Base-by-base conservation (phyloP, 768 basidiomycete species). In the Termitomyces eurrhizus region DNA sequence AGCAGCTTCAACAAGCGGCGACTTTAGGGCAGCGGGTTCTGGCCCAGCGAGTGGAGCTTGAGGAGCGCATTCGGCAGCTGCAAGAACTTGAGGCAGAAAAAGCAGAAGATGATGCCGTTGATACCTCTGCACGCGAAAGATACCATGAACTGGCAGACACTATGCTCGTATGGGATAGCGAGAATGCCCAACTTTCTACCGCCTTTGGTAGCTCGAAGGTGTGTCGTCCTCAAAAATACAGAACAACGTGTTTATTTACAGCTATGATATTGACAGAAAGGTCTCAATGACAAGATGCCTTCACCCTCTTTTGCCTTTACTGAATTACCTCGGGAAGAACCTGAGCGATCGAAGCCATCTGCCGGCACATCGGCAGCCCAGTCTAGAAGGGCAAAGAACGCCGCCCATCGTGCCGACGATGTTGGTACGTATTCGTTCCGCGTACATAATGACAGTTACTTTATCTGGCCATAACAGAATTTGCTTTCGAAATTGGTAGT, bases 401-500 rank as follows among this genome's bases (percentile, higher is more conserved):
- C 92, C 33, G 90, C 90, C 59, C 92, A 94, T 75, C 83, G 93
- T 64, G 89, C 91, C 50, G 89, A 94, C 70, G 92, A 95, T 69
- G 90, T 93, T 65, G 90, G 92, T 91, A 67, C 70, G 90, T 83
- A 52, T 64, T 45, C 37, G 52, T 29, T 21, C 41, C 21, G 42
- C 48, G 35, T 60, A 58, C 64, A 52, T 61, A 63, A 67, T 62
- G 52, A 8, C n/a, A 57, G 62, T 56, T 62, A 60, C 57, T 58
- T 55, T 52, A 65, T 60, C 37, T n/a, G 45, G n/a, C 36, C 29
- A 57, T 64, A 66, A 70, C 76, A 91, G 96, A 97, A 78, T 98
- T 98, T 67, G 96, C 96, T 44, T 95, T 97, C 67, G 96, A 98
- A 78, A 98, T 98, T 59, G 95, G 96, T 7, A 95, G 92, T 64